Base-by-base conservation (phyloP, 1,284 basidiomycete genomes). In the Microbotryum saponariae region DNA sequence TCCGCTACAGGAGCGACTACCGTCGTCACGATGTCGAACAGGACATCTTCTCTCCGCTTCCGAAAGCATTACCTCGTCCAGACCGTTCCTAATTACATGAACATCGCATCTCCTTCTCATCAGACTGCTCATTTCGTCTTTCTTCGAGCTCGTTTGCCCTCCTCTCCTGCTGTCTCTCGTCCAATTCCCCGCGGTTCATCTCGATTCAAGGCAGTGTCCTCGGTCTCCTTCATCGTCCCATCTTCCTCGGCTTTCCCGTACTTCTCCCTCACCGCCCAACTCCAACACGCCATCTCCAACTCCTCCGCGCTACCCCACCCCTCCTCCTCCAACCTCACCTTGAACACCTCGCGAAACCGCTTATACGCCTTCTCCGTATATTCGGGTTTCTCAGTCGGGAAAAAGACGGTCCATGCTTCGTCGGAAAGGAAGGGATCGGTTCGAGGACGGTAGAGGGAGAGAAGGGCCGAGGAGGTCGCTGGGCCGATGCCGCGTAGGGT, bases 381-480 rank as follows among this genome's bases (percentile, higher is more conserved):
- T 9, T 65, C 66, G 18, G 50, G 50, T 46, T 68, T 65, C 0
- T 21, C 33, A 0, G 37, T 18, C 47, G 42, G 25, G 9, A 48
- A 55, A 29, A 58, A 63, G 16, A 47, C 58, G 14, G 58, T 60
- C 33, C 64, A 44, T 21, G 61, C 66, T 58, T 65, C 66, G 60
- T 72, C 71, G 25, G 51, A 56, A 54, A 70, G 56, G 62, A 71
- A 71, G 2, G 68, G 66, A 29, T 63, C 60, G 10, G 21, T 16
- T 0, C 33, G 49, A 0, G 63, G 62, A 9, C 53, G 12, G 46
- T 14, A 60, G 6, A 59, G 27, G 2, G 64, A 57, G 1, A 70
- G 60, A n/a, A 71, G 49, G 2, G 68, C 70, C 0, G 64, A 65
- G 6, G 70, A 68, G 3, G 70, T 71, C 1, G 70, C 70, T 0